Evolutionary conservation across 108 stramenopile species (phyloP), one percentile per base, ranked within the genome.

Genomic region (Cyclotella cryptica): DNA sequence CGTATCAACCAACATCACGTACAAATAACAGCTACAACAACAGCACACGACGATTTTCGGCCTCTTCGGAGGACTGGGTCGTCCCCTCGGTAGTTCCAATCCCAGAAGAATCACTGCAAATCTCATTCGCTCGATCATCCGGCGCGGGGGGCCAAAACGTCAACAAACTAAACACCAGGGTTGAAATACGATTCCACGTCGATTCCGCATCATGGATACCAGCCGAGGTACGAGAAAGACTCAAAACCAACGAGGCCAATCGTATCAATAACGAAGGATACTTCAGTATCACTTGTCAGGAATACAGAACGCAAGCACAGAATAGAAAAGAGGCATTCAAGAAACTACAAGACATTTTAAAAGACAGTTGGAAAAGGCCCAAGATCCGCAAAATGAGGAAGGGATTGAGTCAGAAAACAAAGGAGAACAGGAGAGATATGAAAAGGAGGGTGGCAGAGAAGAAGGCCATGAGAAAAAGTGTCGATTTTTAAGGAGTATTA

Each of bases 61-160:
- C 75, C 24, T 58, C 72, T 21, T 26, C 24, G 41, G 46, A 58
- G 15, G 71, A 67, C 42, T 95, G 91, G 91, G 85, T 19, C 12
- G 89, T 95, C 21, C 94, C 94, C 15, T 74, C 86, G 15, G 58
- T 57, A 21, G 75, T 95, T 19, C 44, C 78, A 21, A 88, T 95
- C 63, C 92, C 92, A 18, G 87, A 90, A 70, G 92, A 92, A 26
- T 46, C 71, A 51, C 69, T 81, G 26, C 30, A 63, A 54, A 67
- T 81, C 0, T 69, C 79, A 13, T 88, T 80, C 72, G 40, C 58
- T 28, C 73, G 84, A 27, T 71, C 87, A 12, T 85, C 85, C n/a
- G 90, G 98, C 26, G 88, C 96, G 11, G 98, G 98, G 27, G 98
- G 98, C 9, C 98, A 98, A 75, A 96, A 97, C 76, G 97, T 98